phyloP scores from a whole-genome alignment of 352 stramenopile species.

The Globisporangium spinosum region DNA sequence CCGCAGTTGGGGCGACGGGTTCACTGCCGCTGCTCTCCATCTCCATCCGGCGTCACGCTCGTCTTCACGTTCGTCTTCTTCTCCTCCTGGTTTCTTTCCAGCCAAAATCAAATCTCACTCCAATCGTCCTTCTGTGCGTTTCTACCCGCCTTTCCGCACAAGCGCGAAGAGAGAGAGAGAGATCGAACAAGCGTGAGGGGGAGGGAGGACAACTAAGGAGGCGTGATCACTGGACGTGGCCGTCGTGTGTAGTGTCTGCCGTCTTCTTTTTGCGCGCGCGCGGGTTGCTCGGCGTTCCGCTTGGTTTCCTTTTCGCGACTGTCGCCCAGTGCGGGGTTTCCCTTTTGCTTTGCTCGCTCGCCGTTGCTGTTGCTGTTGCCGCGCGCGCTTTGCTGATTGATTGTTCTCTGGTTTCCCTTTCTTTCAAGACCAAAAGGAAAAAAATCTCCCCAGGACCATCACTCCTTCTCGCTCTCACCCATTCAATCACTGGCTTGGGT shows the following conservation, averaged over 20 bases:
- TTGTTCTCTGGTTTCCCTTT: background rate
- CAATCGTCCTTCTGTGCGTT: background rate
- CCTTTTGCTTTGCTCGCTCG: background rate
- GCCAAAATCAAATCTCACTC: background rate
- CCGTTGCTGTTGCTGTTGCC: background rate
- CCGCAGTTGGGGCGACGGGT: background rate
- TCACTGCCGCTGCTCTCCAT: slow-evolving; percentile 7
- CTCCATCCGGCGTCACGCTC: slow-evolving; percentile 1
- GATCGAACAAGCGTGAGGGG: background rate
- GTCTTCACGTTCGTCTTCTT: background rate
- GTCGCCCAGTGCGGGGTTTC: slow-evolving; percentile 3
- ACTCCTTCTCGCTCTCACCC: background rate
- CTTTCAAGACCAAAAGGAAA: background rate
- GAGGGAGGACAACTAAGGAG: background rate
- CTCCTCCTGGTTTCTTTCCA: background rate
- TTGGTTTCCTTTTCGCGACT: slow-evolving; percentile 13
- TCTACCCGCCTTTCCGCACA: background rate
- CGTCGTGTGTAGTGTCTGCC: background rate
- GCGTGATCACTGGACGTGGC: background rate
- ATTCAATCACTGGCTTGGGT: background rate
- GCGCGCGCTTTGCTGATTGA: background rate
- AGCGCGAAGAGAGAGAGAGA: background rate
- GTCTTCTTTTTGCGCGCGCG: background rate
- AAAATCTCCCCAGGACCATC: background rate
- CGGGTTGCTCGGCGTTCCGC: background rate